phyloP scores from a whole-genome alignment of 139 green algal genomes.

The Tetradesmus obliquus region DNA sequence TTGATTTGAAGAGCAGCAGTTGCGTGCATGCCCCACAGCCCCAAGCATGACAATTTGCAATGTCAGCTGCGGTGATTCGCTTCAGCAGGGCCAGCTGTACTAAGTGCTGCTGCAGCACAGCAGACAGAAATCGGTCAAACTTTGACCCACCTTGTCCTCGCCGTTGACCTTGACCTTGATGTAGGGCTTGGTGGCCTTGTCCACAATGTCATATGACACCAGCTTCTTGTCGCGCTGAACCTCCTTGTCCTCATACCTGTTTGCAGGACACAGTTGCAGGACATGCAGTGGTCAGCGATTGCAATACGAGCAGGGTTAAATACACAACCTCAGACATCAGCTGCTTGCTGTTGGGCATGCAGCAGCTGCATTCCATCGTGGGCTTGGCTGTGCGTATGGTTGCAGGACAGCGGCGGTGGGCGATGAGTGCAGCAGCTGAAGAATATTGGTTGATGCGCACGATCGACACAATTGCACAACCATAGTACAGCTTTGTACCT shows the following conservation, averaged over 20 bases:
- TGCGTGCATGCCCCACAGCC: neutral
- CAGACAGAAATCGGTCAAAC: neutral
- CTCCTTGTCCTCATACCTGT: conserved; percentile 92
- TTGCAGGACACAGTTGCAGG: conserved; percentile 72
- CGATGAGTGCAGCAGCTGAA: no score
- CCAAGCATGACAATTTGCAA: neutral
- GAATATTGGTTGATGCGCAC: no score
- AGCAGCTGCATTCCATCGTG: no score
- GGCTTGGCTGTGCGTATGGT: no score
- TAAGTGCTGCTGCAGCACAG: neutral
- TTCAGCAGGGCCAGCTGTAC: neutral
- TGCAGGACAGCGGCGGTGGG: no score
- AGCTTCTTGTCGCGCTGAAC: conserved; percentile 98
- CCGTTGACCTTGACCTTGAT: conserved; percentile 81
- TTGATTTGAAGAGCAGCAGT: no score
- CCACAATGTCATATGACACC: conserved; percentile 96
- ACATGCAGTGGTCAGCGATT: conserved; percentile 98
- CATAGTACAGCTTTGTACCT: no score
- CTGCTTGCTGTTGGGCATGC: neutral
- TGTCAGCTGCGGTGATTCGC: neutral
- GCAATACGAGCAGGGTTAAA: conserved; percentile 93
- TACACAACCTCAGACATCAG: conserved; percentile 6
- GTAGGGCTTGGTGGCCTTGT: conserved; percentile 95
- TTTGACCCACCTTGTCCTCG: conserved; percentile 59
- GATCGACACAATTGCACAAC: no score